Conservation (phyloP, 2,329 filamentous ascomycete genomes). For the Amauroascus niger region DNA sequence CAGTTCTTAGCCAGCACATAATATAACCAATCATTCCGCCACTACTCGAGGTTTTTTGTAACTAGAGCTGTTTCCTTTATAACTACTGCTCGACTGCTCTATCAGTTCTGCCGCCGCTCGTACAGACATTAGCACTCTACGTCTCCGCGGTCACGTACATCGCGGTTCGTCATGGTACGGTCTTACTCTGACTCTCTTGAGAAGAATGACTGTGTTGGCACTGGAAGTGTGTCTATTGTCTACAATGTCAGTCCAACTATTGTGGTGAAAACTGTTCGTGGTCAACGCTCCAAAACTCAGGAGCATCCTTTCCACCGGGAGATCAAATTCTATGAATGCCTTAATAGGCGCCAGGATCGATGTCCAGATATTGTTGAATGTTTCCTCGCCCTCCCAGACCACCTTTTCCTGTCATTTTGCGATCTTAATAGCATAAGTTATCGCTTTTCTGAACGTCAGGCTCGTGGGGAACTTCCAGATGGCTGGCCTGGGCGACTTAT, state of each 20-base stretch:
- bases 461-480: slow-evolving; percentile 13
- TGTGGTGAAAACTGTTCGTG: slow-evolving; percentile 18
- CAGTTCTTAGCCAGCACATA: too few species aligned
- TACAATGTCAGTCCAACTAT: slow-evolving; percentile 16
- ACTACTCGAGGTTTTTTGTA: too few species aligned
- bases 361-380: not conserved
- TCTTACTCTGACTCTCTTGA: not conserved
- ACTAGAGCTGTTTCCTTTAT: too few species aligned
- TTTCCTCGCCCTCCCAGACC: not conserved
- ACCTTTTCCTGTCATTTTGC: not conserved
- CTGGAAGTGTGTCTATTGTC: slow-evolving; percentile 11
- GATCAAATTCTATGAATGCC: not conserved
- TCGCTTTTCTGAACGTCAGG: slow-evolving; percentile 10
- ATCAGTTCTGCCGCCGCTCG: too few species aligned
- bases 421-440: not conserved
- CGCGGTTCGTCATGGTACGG: not conserved
- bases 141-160: too few species aligned
- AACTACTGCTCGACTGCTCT: too few species aligned
- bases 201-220: slow-evolving; percentile 11
- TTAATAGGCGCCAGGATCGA: not conserved
- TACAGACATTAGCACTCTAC: too few species aligned
- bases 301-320: not conserved
- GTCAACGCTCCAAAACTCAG: slow-evolving; percentile 2
- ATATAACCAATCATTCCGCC: too few species aligned
- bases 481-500: slow-evolving; percentile 11